Conservation (phyloP, 495 filamentous ascomycete species). For the Tuber melanosporum region DNA sequence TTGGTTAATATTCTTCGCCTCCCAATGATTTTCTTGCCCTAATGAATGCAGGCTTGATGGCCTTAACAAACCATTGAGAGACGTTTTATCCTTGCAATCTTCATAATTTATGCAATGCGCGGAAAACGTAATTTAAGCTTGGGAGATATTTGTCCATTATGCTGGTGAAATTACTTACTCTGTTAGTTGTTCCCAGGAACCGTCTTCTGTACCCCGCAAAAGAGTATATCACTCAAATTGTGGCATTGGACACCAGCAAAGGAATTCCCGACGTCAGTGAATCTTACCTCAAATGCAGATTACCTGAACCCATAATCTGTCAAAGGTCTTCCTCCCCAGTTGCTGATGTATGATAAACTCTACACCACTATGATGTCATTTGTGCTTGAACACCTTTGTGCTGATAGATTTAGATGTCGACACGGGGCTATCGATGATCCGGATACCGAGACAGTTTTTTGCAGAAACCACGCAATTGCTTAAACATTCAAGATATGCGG, state of each 20-base stretch:
- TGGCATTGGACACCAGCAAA: constrained; percentile 81
- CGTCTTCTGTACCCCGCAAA: constrained; percentile 62
- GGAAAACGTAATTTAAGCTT: constrained; percentile 49
- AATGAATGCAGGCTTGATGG: constrained; percentile 62
- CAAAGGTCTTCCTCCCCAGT: constrained; percentile 57
- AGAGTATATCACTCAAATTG: constrained; percentile 74
- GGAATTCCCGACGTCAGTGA: constrained; percentile 75
- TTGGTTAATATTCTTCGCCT: constrained; percentile 48
- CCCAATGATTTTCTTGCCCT: not conserved
- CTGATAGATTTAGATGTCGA: constrained; percentile 48
- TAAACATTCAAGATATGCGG: constrained; percentile 49
- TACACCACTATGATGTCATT: not conserved
- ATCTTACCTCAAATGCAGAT: constrained; percentile 68
- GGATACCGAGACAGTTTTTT: constrained; percentile 65
- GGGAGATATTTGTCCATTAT: not conserved
- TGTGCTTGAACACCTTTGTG: not conserved
- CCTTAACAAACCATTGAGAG: constrained; percentile 67
- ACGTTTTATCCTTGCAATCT: constrained; percentile 73
- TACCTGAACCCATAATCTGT: constrained; percentile 52
- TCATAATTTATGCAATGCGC: constrained; percentile 56
- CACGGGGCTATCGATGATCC: constrained; percentile 84
- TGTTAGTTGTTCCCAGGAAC: constrained; percentile 47
- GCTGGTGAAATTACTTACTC: constrained; percentile 9
- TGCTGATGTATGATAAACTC: constrained; percentile 52
- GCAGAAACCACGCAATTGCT: constrained; percentile 62